Base-by-base conservation (phyloP, 371 early-diverging fungal genomes). In the Mucor mucedo region DNA sequence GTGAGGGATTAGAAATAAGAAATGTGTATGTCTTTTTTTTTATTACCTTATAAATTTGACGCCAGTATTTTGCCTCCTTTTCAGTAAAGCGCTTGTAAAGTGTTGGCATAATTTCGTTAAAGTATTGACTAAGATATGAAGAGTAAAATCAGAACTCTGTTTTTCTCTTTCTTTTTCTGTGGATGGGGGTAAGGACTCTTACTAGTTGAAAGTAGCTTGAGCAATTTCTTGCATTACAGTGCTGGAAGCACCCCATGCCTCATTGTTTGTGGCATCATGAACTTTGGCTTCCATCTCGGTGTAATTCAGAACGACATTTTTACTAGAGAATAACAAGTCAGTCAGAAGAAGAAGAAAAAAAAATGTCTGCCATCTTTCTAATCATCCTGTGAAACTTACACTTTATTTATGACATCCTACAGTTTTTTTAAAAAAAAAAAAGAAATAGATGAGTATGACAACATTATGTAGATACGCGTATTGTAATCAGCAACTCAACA, bases 61-160 rank as follows among this genome's bases (percentile, higher is more conserved):
- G 77, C 98, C 98, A 98, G 60, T 90, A 89, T 28, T 86, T 73
- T 1, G 92, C 83, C 57, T 93, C 90, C 54, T 90, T 88, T 62
- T 97, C 96, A 40, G 90, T 85, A 65, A 96, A 87, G 28, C 93
- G 87, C 63, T 90, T 86, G 76, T 91, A 96, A 35, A 97, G 87
- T 27, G 90, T 89, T 2, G 93, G 86, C 95, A 98, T 96, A 61
- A 97, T 92, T 70, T 96, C 96, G 63, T 91, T 91, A 69, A 96
- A 95, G 65, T 91, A 83, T 80, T 91, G 88, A 66, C 94, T 94
- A 66, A 4, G 16, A 40, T 10, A 30, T 21, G 6, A 47, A 27
- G 21, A 21, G 21, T 21, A 21, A 21, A 21, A 21, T 21, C 21
- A 21, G 21, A 21, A 2, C 1, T 27, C 21, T 21, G 10, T 58